Base-by-base conservation (phyloP, 768 basidiomycete species). In the Pluteus cervinus region DNA sequence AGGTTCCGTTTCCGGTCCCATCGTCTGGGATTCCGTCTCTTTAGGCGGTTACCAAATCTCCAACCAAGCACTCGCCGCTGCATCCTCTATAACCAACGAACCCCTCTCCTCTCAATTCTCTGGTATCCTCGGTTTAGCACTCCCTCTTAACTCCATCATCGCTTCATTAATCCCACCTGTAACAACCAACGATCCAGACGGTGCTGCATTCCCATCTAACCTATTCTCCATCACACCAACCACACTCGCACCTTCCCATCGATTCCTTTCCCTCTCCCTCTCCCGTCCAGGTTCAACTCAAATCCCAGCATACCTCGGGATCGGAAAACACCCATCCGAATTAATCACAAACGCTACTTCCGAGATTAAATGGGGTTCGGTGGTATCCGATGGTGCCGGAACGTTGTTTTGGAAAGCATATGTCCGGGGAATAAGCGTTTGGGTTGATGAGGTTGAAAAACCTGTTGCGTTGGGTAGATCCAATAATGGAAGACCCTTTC, bases 121-220 rank as follows among this genome's bases (percentile, higher is more conserved):
- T 41, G 86, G 86, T 18, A 69, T 88, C 36, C 68, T 88, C 4
- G 86, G 86, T 12, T 76, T 89, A 32, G 82, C 84, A 1, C 76
- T 87, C 18, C 82, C 86, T 16, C 58, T 64, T 31, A 77, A 86
- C 58, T 83, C 79, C n/a, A 45, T 79, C 42, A 88, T 89, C 36
- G 68, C 79, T 4, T 35, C 54, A 1, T 5, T 28, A 1, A 63
- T 89, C 16, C 64, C 72, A 0, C 67, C 82, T 1, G 62, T 62
- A 14, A 66, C 62, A 7, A 61, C 53, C 31, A 66, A 78, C 55
- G 42, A 56, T 4, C 71, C 76, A 0, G 80, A 86, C 45, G 85
- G 86, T 31, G 81, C 85, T 3, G 54, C 77, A 0, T 65, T 81
- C 56, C 60, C 76, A 0, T 80, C 82, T 12, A 87, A 87, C 45